phyloP scores from a whole-genome alignment of 345 rosid species.

The Toxicodendron radicans region DNA sequence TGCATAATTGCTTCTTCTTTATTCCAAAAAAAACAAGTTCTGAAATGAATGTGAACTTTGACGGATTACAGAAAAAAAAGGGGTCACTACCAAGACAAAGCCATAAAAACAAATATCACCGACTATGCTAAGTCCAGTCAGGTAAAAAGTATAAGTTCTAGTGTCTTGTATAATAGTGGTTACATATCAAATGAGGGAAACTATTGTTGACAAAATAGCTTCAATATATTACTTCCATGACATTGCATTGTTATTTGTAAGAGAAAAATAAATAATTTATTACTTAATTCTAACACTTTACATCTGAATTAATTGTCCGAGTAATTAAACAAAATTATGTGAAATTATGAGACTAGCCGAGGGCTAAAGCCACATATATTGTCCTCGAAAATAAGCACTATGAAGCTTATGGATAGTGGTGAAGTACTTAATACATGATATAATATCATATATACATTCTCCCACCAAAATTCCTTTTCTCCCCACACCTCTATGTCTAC shows the following conservation, averaged over 20 bases:
- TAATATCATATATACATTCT: background rate
- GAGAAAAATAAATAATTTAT: background rate
- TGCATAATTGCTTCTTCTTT: background rate
- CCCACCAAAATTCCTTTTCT: background rate
- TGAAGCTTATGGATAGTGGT: background rate
- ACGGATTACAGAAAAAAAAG: too few relatives aligned
- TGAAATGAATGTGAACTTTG: background rate
- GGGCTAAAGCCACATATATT: background rate
- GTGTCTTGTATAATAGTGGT: background rate
- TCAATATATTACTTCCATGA: background rate
- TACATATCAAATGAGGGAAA: background rate
- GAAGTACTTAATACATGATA: background rate
- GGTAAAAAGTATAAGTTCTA: background rate
- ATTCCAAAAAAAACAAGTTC: conserved; percentile 1
- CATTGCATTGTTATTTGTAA: background rate
- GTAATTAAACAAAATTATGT: too few relatives aligned
- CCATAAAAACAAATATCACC: background rate
- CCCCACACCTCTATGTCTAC: background rate
- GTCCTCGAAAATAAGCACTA: background rate
- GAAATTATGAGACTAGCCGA: background rate
- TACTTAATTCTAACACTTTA: too few relatives aligned
- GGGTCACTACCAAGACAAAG: background rate
- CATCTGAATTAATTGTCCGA: too few relatives aligned
- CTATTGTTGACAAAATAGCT: background rate
- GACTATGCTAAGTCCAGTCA: background rate